Percentiles rank a stretch among this genome's conserved stretches.
Evolutionary conservation across 2,329 filamentous ascomycete genomes (phyloP).

Genomic region (Hypoxylon sp.): DNA sequence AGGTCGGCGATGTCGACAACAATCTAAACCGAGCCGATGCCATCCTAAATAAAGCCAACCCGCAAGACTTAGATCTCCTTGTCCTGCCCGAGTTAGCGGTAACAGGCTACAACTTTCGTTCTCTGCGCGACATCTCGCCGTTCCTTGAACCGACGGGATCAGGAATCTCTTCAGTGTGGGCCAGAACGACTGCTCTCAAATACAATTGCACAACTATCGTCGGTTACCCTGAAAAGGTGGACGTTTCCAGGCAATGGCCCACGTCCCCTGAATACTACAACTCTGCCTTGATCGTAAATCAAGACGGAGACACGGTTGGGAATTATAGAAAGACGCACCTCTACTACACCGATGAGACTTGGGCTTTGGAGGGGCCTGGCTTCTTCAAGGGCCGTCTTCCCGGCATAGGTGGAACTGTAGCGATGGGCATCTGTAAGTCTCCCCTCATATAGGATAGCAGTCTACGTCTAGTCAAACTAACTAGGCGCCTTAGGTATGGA

Average conservation of each 20-base stretch:
- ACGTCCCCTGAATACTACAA: conserved; percentile 59
- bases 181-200: conserved; percentile 72
- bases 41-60: conserved; percentile 66
- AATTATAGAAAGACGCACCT: conserved; percentile 72
- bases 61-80: conserved; percentile 73
- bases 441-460: conserved; percentile 19
- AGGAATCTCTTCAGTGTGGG: conserved; percentile 79
- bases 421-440: conserved; percentile 70
- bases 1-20: conserved; percentile 74
- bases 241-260: conserved; percentile 64
- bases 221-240: conserved; percentile 80
- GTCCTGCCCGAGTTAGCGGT: conserved; percentile 84
- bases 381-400: conserved; percentile 62
- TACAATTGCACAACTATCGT: conserved; percentile 76
- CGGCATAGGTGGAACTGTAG: conserved; percentile 61
- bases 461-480: conserved; percentile 28
- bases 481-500: conserved; percentile 63
- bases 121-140: conserved; percentile 73
- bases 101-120: conserved; percentile 82
- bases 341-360: conserved; percentile 71
- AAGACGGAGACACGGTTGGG: conserved; percentile 69
- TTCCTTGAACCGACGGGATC: conserved; percentile 75
- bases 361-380: conserved; percentile 69
- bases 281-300: conserved; percentile 65
- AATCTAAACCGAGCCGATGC: conserved; percentile 77